Evolutionary conservation across 2,329 filamentous ascomycete species (phyloP), one percentile per base, ranked within the genome.

Genomic region (Hypoxylon sp.): DNA sequence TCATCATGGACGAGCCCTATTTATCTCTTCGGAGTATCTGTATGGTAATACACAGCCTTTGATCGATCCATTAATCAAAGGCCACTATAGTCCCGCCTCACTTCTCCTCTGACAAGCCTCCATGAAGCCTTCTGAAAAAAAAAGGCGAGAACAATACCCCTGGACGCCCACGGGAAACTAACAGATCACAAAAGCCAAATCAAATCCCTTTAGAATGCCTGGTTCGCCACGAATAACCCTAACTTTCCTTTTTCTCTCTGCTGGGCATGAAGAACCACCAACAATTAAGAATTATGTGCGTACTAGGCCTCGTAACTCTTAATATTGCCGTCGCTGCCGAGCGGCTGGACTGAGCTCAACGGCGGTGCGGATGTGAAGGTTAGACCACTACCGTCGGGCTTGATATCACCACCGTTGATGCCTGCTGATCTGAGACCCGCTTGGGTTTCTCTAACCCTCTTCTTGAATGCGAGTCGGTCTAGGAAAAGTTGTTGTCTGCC

Each of bases 401-500:
- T 82, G 16, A 80, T 71, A 16, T 87, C 85, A 29, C 83, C 84
- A 5, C 84, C 85, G 5, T 78, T 75, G 0, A 79, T 73, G 0
- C 80, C 81, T 0, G 81, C 81, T 0, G 81, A 81, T 77, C 84
- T 86, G n/a, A 97, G 83, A 0, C 86, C 85, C 47, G 93, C 90
- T 79, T 97, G 93, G 0, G 94, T 91, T 67, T 94, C 91, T 57
- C 90, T 88, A 25, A 97, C 91, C 56, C 94, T 88, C 79, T 91
- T 91, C 83, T 96, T 94, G 82, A 98, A 97, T 1, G 91, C 88
- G 53, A 99, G 84, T 23, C 96, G 89, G 78, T 99, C 96, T 37
- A 98, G 83, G 84, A 98, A 97, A 16, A 99, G 86, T 78, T 97
- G 92, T 78, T 98, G 94, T 29, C 95, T 89, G 41, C 92, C 93